Percentiles rank a stretch among this genome's conserved stretches.
Evolutionary conservation across 768 basidiomycete genomes (phyloP).

Genomic region (Xerocomellus amylosporus): DNA sequence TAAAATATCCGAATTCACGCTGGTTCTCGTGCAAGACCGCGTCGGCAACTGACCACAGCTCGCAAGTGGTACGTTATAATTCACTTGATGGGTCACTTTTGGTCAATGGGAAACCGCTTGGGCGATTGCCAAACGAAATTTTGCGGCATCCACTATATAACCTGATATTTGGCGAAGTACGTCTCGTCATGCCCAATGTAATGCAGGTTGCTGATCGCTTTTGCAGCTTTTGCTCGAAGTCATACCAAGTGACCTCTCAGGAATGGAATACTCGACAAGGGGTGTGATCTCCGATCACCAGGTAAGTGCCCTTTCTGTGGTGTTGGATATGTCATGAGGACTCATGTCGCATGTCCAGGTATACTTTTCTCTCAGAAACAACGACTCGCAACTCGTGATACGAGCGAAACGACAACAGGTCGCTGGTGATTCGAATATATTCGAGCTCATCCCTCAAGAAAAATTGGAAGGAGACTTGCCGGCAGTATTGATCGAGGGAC

Average conservation of each 20-base stretch:
- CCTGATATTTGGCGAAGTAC: constrained; percentile 22
- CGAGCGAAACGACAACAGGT: not conserved
- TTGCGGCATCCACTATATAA: constrained; percentile 19
- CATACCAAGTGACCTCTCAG: constrained; percentile 23
- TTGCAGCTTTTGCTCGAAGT: constrained; percentile 22
- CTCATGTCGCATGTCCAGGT: constrained; percentile 11
- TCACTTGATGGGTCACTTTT: constrained; percentile 27
- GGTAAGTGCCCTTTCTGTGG: constrained; percentile 5
- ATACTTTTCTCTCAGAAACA: constrained; percentile 18
- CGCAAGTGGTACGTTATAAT: constrained; percentile 25
- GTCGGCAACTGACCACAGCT: not conserved
- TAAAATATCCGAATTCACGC: constrained; percentile 11
- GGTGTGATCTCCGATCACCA: constrained; percentile 14
- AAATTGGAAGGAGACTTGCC: constrained; percentile 28
- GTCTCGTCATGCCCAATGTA: not conserved
- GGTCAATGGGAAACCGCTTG: constrained; percentile 27
- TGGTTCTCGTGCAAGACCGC: constrained; percentile 26
- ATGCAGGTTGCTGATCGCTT: not conserved
- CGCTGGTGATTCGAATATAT: not conserved
- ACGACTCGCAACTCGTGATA: constrained; percentile 15
- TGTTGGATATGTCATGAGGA: not conserved
- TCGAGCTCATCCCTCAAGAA: constrained; percentile 26
- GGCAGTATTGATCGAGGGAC: constrained; percentile 14
- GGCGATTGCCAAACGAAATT: constrained; percentile 21
- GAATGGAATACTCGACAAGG: constrained; percentile 27